Evolutionary conservation across 2,329 filamentous ascomycete species (phyloP), one percentile per base, ranked within the genome.

Genomic region (Exserohilum rostratum): DNA sequence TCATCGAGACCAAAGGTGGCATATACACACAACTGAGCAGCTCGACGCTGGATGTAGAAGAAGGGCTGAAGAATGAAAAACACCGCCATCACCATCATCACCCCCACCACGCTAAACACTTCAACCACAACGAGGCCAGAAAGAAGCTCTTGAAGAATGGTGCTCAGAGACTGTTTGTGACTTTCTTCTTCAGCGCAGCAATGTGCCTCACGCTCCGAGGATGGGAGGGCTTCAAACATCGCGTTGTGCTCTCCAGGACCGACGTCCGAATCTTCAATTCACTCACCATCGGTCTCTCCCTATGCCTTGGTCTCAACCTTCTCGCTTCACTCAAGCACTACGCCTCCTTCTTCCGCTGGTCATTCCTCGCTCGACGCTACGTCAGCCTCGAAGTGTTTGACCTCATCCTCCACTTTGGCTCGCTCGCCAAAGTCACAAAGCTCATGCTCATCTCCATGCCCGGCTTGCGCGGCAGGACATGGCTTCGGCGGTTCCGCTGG

Each of bases 361-460:
- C 68, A 1, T 57, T 75, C n/a, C 56, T 75, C 17, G 67, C 68
- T 0, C 62, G 61, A 30, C 64, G 67, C 25, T 74, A 71, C 27
- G 63, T 74, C 18, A 70, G 64, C 10, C 50, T 74, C 10, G 71
- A 75, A 37, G 62, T 65, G 1, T 75, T 74, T 30, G 72, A 74
- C 38, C 60, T 75, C 20, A 72, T 74, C 22, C 60, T 74, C 5
- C 67, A 71, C 6, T 45, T 71, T 1, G 61, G 65, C 18, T 68
- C 67, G 11, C 60, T 73, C 5, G 68, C 69, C 17, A 72, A 72
- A 15, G 66, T 74, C 15, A 59, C 60, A 2, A 73, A 73, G 44
- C 58, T 75, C 29, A 72, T 74, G 69, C 47, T 73, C 15, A 66
- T 72, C 6, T 72, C 70, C 0, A 51, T 69, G 5, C 72, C 72